Base-by-base conservation (phyloP, 2,329 filamentous ascomycete genomes). In the Whalleya microplaca region DNA sequence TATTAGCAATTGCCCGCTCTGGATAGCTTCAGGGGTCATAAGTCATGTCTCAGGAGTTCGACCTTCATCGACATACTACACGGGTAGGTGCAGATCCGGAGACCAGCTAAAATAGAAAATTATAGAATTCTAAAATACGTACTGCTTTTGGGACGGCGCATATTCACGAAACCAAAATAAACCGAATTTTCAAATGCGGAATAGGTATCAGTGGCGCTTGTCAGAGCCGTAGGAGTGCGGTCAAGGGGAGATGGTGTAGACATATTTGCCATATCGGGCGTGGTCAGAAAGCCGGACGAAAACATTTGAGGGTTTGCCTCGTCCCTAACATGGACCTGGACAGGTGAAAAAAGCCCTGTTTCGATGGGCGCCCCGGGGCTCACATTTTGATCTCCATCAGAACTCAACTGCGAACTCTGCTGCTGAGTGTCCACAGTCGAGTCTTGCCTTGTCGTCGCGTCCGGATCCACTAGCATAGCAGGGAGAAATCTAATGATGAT, bases 81-180 rank as follows among this genome's bases (percentile, higher is more conserved):
- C 9, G 23, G 4, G 23, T 9, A 27, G 23, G 23, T 27, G 23
- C 9, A 27, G 23, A 4, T 27, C 23, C 23, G 4, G 4, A 27
- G 23, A 27, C 23, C 23, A 27, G 23, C 23, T 27, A 9, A 27
- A 27, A 9, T 4, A 27, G 23, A 9, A 27, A 27, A 27, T 9
- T 27, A 4, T 27, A 9, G 23, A 9, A 27, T 9, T 27, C 23
- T 27, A 9, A 9, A 9, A 27, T 9, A 27, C 23, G 9, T 27
- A 27, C 23, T 86, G 67, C 86, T 89, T 72, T 90, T 91, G 2
- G 86, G 86, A 60, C 78, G 77, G 40, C 79, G 77, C 76, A 91
- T 85, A 67, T 90, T 88, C 59, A 92, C 88, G 62, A 92, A 92
- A 20, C 90, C 89, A 72, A 92, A 92, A 68, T 91, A 91, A 1